These are phyloP conservation scores for Calonectria fujianensis DNA, from an alignment of 2,329 filamentous ascomycete genomes.

Conservation along the genomic window DNA sequence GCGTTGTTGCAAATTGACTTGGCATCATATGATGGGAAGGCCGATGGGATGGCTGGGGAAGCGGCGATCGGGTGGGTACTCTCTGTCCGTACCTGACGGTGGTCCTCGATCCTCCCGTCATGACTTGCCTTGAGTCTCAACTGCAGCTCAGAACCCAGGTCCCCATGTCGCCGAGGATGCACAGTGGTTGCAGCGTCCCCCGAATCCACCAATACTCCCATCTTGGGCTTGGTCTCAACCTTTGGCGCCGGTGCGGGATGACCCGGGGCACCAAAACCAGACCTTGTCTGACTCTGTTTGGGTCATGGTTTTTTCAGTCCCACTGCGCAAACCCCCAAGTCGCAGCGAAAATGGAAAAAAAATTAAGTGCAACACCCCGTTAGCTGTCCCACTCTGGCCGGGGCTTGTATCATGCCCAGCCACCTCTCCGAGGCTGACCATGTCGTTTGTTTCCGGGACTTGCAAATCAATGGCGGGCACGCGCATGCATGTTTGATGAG, in stretches of 20 bases:
- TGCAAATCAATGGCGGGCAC: neutral
- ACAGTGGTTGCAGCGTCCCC: conserved; percentile 34
- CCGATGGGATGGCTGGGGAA: conserved; percentile 22
- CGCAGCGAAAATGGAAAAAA: neutral
- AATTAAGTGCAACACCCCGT: neutral
- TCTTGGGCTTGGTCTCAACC: conserved; percentile 27
- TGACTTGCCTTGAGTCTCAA: conserved; percentile 22
- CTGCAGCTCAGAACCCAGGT: conserved; percentile 28
- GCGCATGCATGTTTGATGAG: neutral
- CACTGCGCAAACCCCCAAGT: conserved; percentile 2
- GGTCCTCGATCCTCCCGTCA: conserved; percentile 25
- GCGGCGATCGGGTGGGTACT: conserved; percentile 10
- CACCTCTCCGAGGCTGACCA: conserved; percentile 42
- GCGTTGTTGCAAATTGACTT: conserved; percentile 12
- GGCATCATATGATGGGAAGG: conserved; percentile 30
- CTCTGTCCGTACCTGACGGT: conserved; percentile 25
- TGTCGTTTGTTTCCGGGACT: neutral
- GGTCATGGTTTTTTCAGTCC: conserved; percentile 7
- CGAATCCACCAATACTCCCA: conserved; percentile 31
- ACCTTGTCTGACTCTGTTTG: conserved; percentile 44
- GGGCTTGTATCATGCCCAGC: conserved; percentile 46
- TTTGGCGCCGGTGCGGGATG: conserved; percentile 52
- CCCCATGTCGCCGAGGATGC: neutral
- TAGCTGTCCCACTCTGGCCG: conserved; percentile 34
- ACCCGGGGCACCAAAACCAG: conserved; percentile 45